Evolutionary conservation across 371 early-diverging fungal genomes (phyloP).

Genomic region (Dichotomocladium elegans): DNA sequence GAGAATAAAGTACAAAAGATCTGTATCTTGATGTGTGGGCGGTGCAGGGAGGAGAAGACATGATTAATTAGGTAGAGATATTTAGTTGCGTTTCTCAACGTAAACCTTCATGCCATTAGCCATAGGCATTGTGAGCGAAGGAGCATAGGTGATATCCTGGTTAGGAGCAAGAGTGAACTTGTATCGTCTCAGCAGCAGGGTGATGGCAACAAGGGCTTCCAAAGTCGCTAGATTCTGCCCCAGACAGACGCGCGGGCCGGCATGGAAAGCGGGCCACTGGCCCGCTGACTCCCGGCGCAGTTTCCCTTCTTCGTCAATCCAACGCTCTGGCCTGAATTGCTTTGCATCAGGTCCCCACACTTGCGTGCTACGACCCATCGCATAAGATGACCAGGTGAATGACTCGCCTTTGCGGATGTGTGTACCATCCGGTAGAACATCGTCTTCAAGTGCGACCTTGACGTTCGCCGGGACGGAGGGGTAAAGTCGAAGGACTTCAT

Average conservation of each 20-base stretch:
- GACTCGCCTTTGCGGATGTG: constrained; percentile 50
- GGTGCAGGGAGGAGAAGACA: background rate
- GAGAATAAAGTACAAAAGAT: too few species aligned
- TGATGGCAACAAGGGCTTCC: constrained; percentile 48
- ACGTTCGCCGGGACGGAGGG: constrained; percentile 69
- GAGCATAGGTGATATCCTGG: constrained; percentile 29
- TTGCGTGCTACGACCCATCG: constrained; percentile 41
- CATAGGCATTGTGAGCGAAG: constrained; percentile 49
- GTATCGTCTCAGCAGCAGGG: constrained; percentile 42
- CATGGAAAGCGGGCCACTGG: constrained; percentile 49
- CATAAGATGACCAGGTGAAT: constrained; percentile 47
- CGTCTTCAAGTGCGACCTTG: constrained; percentile 62
- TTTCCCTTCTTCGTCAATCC: constrained; percentile 34
- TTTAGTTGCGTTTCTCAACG: constrained; percentile 22
- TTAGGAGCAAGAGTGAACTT: constrained; percentile 38
- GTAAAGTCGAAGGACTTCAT: constrained; percentile 67
- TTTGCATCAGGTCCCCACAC: constrained; percentile 62
- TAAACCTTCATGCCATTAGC: constrained; percentile 37
- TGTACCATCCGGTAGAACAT: constrained; percentile 67
- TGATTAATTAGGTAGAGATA: background rate
- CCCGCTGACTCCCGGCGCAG: constrained; percentile 24
- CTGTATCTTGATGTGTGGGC: too few species aligned
- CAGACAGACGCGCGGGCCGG: constrained; percentile 37
- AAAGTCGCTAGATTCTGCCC: constrained; percentile 52
- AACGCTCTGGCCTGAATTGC: constrained; percentile 61